phyloP scores from a whole-genome alignment of 2,329 filamentous ascomycete species.

The Penicillium aurantiogriseum region DNA sequence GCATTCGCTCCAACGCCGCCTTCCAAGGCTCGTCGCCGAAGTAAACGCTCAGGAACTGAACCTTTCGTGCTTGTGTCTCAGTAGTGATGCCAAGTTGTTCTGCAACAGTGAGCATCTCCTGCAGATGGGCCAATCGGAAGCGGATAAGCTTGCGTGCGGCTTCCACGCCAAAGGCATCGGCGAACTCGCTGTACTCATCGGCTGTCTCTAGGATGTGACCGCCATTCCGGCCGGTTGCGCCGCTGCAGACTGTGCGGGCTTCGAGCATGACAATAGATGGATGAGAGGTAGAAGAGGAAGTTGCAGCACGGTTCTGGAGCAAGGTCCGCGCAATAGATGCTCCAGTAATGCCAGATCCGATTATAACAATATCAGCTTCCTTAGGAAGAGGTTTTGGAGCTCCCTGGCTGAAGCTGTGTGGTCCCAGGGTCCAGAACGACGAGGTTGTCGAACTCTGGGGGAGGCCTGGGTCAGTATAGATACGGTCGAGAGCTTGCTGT shows the following conservation, averaged over 20 bases:
- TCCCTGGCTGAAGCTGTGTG: slow-evolving; percentile 23
- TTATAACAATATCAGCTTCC: slow-evolving; percentile 30
- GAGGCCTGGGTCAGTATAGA: slow-evolving; percentile 27
- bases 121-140: slow-evolving; percentile 27
- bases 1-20: slow-evolving; percentile 18
- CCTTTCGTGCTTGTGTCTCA: slow-evolving; percentile 26
- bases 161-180: slow-evolving; percentile 18
- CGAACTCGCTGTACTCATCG: slow-evolving; percentile 25
- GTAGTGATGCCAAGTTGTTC: slow-evolving; percentile 22
- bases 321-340: slow-evolving; percentile 27
- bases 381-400: slow-evolving; percentile 22
- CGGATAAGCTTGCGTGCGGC: slow-evolving; percentile 21
- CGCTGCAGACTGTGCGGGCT: slow-evolving; percentile 32
- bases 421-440: slow-evolving; percentile 34
- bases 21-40: slow-evolving; percentile 29
- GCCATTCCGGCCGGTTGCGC: slow-evolving; percentile 37
- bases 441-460: slow-evolving; percentile 30
- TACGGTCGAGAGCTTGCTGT: slow-evolving; percentile 27
- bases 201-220: slow-evolving; percentile 33
- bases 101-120: slow-evolving; percentile 21
- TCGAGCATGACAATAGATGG: slow-evolving; percentile 29
- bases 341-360: slow-evolving; percentile 34
- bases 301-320: slow-evolving; percentile 12
- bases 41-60: slow-evolving; percentile 29
- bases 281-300: not conserved